Conservation (phyloP, 202 grass and related monocot genomes). For the Cymbopogon flexuosus region DNA sequence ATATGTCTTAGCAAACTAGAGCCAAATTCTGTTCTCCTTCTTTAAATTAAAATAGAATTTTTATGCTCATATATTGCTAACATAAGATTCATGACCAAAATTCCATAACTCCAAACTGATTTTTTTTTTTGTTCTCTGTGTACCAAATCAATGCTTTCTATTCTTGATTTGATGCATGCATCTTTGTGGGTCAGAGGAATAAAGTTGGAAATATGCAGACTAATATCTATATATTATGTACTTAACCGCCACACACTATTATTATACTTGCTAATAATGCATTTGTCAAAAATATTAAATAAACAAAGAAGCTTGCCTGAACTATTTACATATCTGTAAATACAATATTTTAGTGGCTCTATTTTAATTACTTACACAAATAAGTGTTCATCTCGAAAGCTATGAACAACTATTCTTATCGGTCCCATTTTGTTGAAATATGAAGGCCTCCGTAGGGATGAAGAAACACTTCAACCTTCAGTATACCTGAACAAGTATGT, state of each 20-base stretch:
- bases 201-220: background rate
- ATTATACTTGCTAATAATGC: slow-evolving; percentile 25
- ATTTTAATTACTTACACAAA: slow-evolving; percentile 25
- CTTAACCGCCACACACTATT: background rate
- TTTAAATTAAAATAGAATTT: background rate
- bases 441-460: slow-evolving; percentile 84
- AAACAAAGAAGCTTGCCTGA: background rate
- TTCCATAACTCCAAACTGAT: background rate
- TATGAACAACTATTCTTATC: slow-evolving; percentile 28
- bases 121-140: background rate
- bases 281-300: background rate
- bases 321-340: slow-evolving; percentile 3
- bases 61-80: background rate
- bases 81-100: background rate
- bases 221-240: slow-evolving; percentile 4
- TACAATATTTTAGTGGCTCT: background rate
- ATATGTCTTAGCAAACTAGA: background rate
- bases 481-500: slow-evolving; percentile 96
- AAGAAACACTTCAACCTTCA: slow-evolving; percentile 86
- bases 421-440: slow-evolving; percentile 27
- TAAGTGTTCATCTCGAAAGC: background rate
- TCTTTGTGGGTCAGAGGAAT: background rate
- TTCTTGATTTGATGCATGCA: background rate
- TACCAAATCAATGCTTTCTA: background rate
- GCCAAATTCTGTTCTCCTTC: background rate